A percentile compares a stretch with the other conserved stretches of the same genome.
Conservation (phyloP, 2,329 filamentous ascomycete species). For the Epichloe hybrida region DNA sequence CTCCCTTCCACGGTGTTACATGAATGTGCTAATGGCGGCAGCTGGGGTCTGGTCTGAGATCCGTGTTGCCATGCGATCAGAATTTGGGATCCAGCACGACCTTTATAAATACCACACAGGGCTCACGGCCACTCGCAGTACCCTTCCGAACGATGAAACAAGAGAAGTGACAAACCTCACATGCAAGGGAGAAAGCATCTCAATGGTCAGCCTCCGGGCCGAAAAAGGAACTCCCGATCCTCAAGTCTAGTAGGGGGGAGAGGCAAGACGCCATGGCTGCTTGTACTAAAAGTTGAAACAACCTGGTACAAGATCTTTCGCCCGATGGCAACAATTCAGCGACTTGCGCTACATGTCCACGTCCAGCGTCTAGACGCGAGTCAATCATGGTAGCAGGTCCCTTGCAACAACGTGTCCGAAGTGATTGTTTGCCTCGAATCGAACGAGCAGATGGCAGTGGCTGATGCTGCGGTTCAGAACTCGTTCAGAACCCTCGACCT, state of each 20-base stretch:
- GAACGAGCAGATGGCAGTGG: neutral
- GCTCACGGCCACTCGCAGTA: too few species aligned
- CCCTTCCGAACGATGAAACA: too few species aligned
- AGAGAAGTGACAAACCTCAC: neutral
- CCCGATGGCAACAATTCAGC: neutral
- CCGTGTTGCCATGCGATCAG: too few species aligned
- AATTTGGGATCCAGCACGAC: too few species aligned
- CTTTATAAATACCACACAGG: too few species aligned
- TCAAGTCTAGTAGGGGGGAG: neutral
- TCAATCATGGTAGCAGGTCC: neutral
- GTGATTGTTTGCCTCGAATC: neutral
- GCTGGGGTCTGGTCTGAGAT: too few species aligned
- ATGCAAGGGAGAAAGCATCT: conserved; percentile 5
- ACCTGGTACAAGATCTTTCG: neutral
- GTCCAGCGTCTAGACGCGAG: neutral
- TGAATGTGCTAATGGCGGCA: too few species aligned
- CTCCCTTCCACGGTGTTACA: too few species aligned
- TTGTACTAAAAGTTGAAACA: neutral
- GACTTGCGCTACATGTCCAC: neutral
- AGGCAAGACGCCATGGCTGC: neutral
- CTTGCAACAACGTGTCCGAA: neutral
- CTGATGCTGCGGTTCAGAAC: neutral
- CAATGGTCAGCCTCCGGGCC: neutral
- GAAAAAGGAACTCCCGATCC: conserved; percentile 2
- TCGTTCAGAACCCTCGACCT: too few species aligned